Base-by-base conservation (phyloP, 805 yeast species). In the Saccharomycopsis sp. region DNA sequence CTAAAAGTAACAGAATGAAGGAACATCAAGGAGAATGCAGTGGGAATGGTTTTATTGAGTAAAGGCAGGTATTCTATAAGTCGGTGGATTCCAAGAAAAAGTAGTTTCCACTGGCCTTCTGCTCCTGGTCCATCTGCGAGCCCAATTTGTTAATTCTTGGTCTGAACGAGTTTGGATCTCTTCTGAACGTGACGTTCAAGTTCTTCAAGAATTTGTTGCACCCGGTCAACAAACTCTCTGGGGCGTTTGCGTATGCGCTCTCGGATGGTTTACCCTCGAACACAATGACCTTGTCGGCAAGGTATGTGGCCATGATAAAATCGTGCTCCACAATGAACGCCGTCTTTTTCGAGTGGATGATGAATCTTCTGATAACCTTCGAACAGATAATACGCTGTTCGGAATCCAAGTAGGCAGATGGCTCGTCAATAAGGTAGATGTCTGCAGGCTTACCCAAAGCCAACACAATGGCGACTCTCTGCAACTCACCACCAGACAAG, bases 291-390 rank as follows among this genome's bases (percentile, higher is more conserved):
- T 96, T 84, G 76, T 94, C 99, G 63, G 99, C 99, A 79, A 94
- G 82, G 73, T 94, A 94, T 16, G 99, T 94, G 64, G 99, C 98
- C 99, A 94, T 94, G 79, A 94, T 94, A 82, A 94, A 94, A 82
- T 94, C 99, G 84, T 94, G 99, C 85, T 94, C 99, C 60, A 94
- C 99, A 67, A 94, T 80, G 73, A 94, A 94, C n/a, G 99, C 99
- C 51, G 98, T 92, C 81, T 92, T 94, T 80, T 92, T 91, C 66
- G 97, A 83, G 72, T 94, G 99, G 72, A 94, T 78, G 69, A 94
- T 89, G 71, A 91, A 94, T 75, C 97, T 87, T 82, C 97, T 88
- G 68, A 94, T 94, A 66, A 94, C 99, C 79, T 94, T 94, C 55
- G 99, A 89, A 80, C 99, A 94, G 65, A 94, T 88, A 70, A 94